These are phyloP conservation scores for Colletotrichum truncatum DNA, from an alignment of 2,329 filamentous ascomycete species.

Conservation along the genomic window DNA sequence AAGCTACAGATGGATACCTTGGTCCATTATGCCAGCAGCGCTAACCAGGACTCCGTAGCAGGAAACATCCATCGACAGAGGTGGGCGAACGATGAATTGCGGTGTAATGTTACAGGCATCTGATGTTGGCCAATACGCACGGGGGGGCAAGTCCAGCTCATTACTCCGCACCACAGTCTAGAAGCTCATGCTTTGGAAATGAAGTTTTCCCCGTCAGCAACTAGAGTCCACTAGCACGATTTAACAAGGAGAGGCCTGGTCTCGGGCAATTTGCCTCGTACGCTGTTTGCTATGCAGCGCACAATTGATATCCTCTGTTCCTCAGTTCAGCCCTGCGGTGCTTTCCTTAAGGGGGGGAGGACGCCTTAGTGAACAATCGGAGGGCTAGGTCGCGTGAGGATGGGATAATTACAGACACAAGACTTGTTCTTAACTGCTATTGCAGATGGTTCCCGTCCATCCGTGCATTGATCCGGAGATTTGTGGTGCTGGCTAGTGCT, in stretches of 20 bases:
- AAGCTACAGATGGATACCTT: not conserved
- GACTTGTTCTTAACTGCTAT: not conserved
- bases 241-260: constrained; percentile 8
- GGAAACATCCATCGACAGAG: too few relatives aligned
- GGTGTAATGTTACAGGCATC: not conserved
- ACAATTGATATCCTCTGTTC: not conserved
- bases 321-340: constrained; percentile 25
- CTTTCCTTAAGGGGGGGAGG: not conserved
- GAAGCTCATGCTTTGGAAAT: constrained; percentile 29
- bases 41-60: not conserved
- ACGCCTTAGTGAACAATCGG: not conserved
- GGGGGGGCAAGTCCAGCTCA: not conserved
- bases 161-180: constrained; percentile 13
- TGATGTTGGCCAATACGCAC: not conserved
- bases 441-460: not conserved
- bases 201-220: constrained; percentile 13
- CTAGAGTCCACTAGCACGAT: constrained; percentile 17
- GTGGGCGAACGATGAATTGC: not conserved
- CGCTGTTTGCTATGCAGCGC: constrained; percentile 6
- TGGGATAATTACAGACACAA: not conserved
- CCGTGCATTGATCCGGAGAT: constrained; percentile 10
- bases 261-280: constrained; percentile 3
- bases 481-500: not conserved
- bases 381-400: not conserved
- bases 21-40: not conserved